Conservation (phyloP, 148 eudicot genomes). For the Salicornia ramosissima region DNA sequence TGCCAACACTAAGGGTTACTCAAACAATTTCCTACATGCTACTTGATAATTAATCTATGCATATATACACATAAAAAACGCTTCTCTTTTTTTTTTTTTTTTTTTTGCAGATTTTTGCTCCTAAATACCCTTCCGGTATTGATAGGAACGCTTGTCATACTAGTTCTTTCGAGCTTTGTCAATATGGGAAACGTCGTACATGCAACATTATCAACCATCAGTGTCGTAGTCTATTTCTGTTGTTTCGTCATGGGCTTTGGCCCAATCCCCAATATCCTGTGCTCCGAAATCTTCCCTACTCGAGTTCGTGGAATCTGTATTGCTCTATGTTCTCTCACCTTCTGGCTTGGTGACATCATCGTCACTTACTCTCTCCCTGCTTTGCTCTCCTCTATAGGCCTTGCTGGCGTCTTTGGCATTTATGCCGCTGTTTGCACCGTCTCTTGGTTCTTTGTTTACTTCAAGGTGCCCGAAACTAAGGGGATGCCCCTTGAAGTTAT, state of each 20-base stretch:
- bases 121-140: constrained; percentile 63
- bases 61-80: not conserved
- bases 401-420: constrained; percentile 72
- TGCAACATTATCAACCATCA: constrained; percentile 59
- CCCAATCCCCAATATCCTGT: constrained; percentile 80
- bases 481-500: constrained; percentile 91
- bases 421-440: constrained; percentile 62
- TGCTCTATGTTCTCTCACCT: constrained; percentile 81
- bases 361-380: constrained; percentile 77
- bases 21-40: not conserved
- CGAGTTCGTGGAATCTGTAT: constrained; percentile 84
- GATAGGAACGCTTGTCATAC: constrained; percentile 41
- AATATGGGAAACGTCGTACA: constrained; percentile 37
- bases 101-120: constrained; percentile 61
- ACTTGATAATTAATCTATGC: not conserved
- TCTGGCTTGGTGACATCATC: constrained; percentile 70
- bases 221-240: constrained; percentile 77
- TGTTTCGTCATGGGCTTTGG: constrained; percentile 84
- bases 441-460: constrained; percentile 65
- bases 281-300: constrained; percentile 81
- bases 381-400: constrained; percentile 66
- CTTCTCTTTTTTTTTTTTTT: not conserved
- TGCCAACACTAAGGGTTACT: too few relatives aligned
- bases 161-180: constrained; percentile 53
- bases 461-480: constrained; percentile 80